phyloP scores from a whole-genome alignment of 768 basidiomycete species.

The Cystoderma amianthinum region DNA sequence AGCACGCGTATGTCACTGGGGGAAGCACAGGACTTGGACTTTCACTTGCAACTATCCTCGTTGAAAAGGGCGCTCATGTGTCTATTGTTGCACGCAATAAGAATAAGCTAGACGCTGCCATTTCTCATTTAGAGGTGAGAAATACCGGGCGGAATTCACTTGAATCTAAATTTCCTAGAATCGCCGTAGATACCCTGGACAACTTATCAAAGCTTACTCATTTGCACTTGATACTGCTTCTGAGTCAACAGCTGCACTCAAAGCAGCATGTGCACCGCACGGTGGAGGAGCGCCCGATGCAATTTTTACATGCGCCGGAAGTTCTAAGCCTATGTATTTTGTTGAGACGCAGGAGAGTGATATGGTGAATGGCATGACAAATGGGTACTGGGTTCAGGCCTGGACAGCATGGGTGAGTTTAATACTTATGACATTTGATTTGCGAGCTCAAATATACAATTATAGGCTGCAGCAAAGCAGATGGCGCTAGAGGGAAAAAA shows the following conservation, averaged over 20 bases:
- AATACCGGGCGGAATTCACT: slow-evolving; percentile 27
- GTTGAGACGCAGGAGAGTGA: slow-evolving; percentile 60
- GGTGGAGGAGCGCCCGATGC: slow-evolving; percentile 64
- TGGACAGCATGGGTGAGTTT: slow-evolving; percentile 49
- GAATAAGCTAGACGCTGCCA: slow-evolving; percentile 51
- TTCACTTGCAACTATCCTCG: slow-evolving; percentile 60
- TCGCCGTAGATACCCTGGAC: slow-evolving; percentile 43
- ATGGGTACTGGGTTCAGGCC: slow-evolving; percentile 44
- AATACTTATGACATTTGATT: neutral
- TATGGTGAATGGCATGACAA: slow-evolving; percentile 38
- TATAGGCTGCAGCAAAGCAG: slow-evolving; percentile 62
- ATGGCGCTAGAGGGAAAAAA: slow-evolving; percentile 50
- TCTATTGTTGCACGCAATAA: slow-evolving; percentile 81
- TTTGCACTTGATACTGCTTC: slow-evolving; percentile 50
- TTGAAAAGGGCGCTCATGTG: slow-evolving; percentile 67
- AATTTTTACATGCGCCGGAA: slow-evolving; percentile 76
- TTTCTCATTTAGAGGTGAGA: slow-evolving; percentile 59
- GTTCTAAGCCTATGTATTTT: slow-evolving; percentile 64
- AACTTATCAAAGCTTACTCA: slow-evolving; percentile 61
- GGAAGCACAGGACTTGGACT: slow-evolving; percentile 80
- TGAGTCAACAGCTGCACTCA: slow-evolving; percentile 54
- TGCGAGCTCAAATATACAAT: neutral
- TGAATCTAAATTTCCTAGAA: slow-evolving; percentile 29
- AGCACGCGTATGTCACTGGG: slow-evolving; percentile 87
- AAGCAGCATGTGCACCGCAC: slow-evolving; percentile 47